Evolutionary conservation across 768 basidiomycete species (phyloP), one percentile per base, ranked within the genome.

Genomic region (Mycena vulgaris): DNA sequence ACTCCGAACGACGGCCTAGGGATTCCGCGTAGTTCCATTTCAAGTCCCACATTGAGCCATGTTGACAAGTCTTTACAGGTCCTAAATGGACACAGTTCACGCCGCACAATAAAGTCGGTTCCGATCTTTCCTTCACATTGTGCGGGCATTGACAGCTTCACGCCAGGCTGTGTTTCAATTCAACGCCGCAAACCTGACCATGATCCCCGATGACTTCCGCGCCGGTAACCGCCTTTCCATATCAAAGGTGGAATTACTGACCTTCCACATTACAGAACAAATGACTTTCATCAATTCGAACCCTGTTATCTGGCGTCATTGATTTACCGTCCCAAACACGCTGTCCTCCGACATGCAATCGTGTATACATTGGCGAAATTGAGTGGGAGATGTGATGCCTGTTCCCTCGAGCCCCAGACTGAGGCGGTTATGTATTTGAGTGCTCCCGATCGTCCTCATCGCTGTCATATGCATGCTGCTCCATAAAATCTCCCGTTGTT

Each of bases 1-100:
- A 79, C 82, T 33, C 85, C 85, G n/a, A 86, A 86, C 59, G 85
- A 86, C 57, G 82, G 83, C 5, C 78, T 73, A 19, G 85, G 85
- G 17, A 56, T 74, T 31, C 49, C 65, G 11, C 82, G 83, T 84
- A 77, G 16, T 62, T 35, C 25, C 16, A 8, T 27, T 2, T 21
- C 40, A 45, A 21, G 17, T 1, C n/a, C 33, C 37, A 5, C 21
- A 1, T 51, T 27, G 37, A 27, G 1, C 27, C 5, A 21, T n/a
- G n/a, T 56, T 35, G 16, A 25, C 14, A 17, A 39, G 0, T 37
- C 1, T 2, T 5, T 30, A 5, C 65, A 74, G 69, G 75, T 21
- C 75, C 75, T 11, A 60, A 58, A 37, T 77, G 76, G 76, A 62
- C 67, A 33, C 73, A 71, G 25, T 77, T 69, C 56, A 77, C 76